Percentiles rank a stretch among this genome's conserved stretches.
Conservation (phyloP, 2,329 filamentous ascomycete species). For the Trematosphaeria pertusa region DNA sequence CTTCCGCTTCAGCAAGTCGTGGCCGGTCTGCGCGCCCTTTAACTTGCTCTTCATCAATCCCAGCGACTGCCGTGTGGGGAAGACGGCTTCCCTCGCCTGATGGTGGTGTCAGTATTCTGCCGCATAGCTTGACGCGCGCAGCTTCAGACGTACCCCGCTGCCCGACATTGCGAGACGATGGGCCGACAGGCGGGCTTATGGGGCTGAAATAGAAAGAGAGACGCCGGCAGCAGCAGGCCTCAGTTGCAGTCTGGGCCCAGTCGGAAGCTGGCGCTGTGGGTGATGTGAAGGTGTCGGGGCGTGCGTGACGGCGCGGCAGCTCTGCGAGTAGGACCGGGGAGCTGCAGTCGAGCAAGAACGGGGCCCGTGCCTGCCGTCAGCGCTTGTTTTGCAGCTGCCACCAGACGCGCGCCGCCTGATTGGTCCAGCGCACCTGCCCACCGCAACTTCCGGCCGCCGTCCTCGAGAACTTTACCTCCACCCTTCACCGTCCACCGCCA, state of each 20-base stretch:
- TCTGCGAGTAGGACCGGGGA: not conserved
- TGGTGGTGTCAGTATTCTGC: conserved; percentile 29
- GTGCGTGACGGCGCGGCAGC: conserved; percentile 4
- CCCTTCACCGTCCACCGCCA: conserved; percentile 33
- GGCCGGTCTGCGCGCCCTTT: conserved; percentile 78
- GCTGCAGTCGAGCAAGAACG: conserved; percentile 2
- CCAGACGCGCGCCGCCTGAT: conserved; percentile 8
- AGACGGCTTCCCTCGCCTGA: conserved; percentile 93
- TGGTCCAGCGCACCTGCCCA: conserved; percentile 12
- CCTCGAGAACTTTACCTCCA: conserved; percentile 11
- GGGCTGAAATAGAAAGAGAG: conserved; percentile 10
- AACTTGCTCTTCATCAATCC: conserved; percentile 98
- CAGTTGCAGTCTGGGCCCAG: not conserved
- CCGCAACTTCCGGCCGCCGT: conserved; percentile 14
- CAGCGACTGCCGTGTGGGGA: conserved; percentile 95
- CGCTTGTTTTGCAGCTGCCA: conserved; percentile 16
- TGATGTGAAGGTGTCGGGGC: conserved; percentile 9
- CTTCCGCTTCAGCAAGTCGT: conserved; percentile 95
- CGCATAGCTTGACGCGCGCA: conserved; percentile 25
- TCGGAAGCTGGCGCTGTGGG: not conserved
- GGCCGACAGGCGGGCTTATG: conserved; percentile 19
- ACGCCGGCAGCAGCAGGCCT: conserved; percentile 1
- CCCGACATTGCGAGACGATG: conserved; percentile 58
- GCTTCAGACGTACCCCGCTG: conserved; percentile 54
- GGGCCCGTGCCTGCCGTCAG: conserved; percentile 13